Percentiles rank a stretch among this genome's conserved stretches.
These are phyloP conservation scores for Agrocybe pediades DNA, from an alignment of 768 basidiomycete genomes.

Conservation along the genomic window DNA sequence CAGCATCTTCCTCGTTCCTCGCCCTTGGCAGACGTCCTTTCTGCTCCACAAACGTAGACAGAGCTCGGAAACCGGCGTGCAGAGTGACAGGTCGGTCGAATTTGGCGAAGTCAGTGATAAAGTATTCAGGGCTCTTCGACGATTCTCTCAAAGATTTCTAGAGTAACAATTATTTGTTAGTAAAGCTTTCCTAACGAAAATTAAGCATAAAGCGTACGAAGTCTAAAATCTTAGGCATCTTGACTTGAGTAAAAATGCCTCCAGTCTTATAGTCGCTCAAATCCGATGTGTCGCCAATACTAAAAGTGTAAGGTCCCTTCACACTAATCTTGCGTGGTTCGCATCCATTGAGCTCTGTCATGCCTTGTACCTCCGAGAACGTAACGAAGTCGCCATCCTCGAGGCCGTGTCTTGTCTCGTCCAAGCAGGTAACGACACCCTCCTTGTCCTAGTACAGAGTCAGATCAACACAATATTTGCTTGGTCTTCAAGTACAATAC, in stretches of 20 bases:
- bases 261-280: constrained; percentile 80
- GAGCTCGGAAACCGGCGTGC: constrained; percentile 93
- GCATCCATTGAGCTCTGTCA: constrained; percentile 87
- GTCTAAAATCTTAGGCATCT: constrained; percentile 95
- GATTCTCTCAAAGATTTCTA: constrained; percentile 96
- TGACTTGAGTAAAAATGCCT: constrained; percentile 97
- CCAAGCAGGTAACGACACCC: constrained; percentile 93
- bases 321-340: constrained; percentile 91
- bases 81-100: constrained; percentile 90
- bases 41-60: constrained; percentile 73
- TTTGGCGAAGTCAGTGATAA: constrained; percentile 97
- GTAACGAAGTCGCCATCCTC: constrained; percentile 98
- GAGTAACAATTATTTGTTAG: not conserved
- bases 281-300: constrained; percentile 88
- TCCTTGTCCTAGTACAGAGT: constrained; percentile 64
- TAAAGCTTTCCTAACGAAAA: not conserved
- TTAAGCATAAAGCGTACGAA: constrained; percentile 63
- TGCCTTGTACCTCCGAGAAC: constrained; percentile 94
- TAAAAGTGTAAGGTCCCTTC: constrained; percentile 97
- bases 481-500: constrained; percentile 34
- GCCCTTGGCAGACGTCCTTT: constrained; percentile 76
- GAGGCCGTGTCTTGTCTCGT: constrained; percentile 97
- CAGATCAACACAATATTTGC: not conserved
- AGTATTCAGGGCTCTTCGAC: constrained; percentile 76
- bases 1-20: constrained; percentile 80